Evolutionary conservation across 73 alveolate species (phyloP).

Genomic region (Symbiodinium natans): DNA sequence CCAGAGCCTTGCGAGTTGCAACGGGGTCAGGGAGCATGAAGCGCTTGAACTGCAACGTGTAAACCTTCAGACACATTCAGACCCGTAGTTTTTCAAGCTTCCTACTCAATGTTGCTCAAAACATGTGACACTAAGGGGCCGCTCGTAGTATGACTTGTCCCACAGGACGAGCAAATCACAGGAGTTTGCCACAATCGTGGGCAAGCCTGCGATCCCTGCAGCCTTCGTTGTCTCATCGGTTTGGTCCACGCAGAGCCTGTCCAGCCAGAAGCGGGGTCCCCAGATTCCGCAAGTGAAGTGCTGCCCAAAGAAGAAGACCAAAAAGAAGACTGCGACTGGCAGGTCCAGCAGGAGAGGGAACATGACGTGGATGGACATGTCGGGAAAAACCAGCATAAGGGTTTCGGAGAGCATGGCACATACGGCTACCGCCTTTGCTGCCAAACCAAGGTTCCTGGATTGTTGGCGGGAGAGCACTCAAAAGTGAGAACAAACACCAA

Average conservation of each 20-base stretch:
- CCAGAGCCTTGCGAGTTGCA: background rate
- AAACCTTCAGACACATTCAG: background rate
- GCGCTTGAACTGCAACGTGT: background rate
- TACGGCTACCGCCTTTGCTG: background rate
- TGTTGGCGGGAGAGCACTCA: background rate
- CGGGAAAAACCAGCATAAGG: background rate
- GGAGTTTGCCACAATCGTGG: background rate
- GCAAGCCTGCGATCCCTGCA: background rate
- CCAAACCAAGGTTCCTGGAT: background rate
- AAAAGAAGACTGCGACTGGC: background rate
- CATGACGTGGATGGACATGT: background rate
- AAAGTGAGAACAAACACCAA: background rate
- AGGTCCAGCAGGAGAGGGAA: background rate
- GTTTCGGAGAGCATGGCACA: background rate
- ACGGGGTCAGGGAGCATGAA: background rate
- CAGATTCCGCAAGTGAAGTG: background rate
- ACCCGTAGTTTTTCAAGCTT: background rate
- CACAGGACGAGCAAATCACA: background rate
- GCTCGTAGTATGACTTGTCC: background rate
- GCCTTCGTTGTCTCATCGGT: background rate
- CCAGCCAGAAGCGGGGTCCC: background rate
- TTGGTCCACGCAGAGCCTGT: background rate
- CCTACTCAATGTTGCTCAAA: background rate
- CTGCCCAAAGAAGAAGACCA: background rate
- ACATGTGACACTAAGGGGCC: background rate